A percentile compares a stretch with the other conserved stretches of the same genome.
These are phyloP conservation scores for Cryptosporidium ubiquitum DNA, from an alignment of 169 alveolate genomes.

Conservation along the genomic window DNA sequence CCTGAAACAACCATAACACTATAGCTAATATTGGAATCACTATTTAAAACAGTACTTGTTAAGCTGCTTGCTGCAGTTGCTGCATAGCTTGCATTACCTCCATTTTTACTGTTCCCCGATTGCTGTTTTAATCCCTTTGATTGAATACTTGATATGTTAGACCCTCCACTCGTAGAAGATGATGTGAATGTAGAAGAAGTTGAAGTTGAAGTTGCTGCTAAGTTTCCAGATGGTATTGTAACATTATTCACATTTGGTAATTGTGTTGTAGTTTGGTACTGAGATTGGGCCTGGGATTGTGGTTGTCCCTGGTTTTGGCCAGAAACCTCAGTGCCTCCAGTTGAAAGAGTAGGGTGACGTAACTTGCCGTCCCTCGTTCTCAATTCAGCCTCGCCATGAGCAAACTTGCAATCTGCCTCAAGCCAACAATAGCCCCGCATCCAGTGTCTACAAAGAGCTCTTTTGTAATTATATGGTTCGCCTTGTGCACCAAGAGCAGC, in stretches of 20 bases:
- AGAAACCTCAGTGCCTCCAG: neutral
- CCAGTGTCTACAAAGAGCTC: conserved; percentile 74
- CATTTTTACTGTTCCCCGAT: conserved; percentile 2
- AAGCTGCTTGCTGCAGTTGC: conserved; percentile 71
- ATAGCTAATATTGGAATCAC: conserved; percentile 57
- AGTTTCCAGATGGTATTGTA: neutral
- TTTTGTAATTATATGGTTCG: conserved; percentile 66
- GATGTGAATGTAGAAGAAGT: conserved; percentile 2
- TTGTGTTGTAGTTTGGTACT: neutral
- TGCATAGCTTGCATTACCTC: conserved; percentile 60
- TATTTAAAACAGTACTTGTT: conserved; percentile 39
- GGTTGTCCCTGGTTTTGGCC: conserved; percentile 19
- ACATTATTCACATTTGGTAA: neutral
- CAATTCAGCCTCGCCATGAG: conserved; percentile 70
- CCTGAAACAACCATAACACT: conserved; percentile 73
- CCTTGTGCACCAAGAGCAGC: conserved; percentile 55
- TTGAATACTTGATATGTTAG: conserved; percentile 2
- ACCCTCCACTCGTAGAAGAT: conserved; percentile 14
- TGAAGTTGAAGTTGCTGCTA: neutral
- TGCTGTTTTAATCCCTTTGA: conserved; percentile 27
- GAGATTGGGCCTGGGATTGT: conserved; percentile 7
- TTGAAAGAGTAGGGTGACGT: conserved; percentile 64
- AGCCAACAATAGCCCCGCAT: conserved; percentile 75
- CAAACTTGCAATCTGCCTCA: conserved; percentile 71
- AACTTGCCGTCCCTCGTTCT: conserved; percentile 72